phyloP scores from a whole-genome alignment of 768 basidiomycete species.

The Royoungia palumana region DNA sequence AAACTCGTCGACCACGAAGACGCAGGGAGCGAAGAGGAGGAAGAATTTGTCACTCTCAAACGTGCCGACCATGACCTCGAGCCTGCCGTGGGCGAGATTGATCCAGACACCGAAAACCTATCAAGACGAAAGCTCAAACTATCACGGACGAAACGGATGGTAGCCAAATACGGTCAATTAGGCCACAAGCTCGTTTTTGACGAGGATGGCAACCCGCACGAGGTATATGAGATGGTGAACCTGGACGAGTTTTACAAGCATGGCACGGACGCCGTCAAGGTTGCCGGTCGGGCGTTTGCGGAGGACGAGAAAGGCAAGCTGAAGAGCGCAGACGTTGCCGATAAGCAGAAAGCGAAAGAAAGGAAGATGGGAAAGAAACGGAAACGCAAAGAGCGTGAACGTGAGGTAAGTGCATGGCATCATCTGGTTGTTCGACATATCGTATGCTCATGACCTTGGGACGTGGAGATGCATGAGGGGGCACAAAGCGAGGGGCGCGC shows the following conservation, averaged over 20 bases:
- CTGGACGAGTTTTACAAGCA: slow-evolving; percentile 70
- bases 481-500: slow-evolving; percentile 16
- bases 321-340: slow-evolving; percentile 62
- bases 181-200: slow-evolving; percentile 85
- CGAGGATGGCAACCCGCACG: slow-evolving; percentile 77
- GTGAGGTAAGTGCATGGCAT: slow-evolving; percentile 24
- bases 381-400: slow-evolving; percentile 81
- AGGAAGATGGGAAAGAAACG: slow-evolving; percentile 91
- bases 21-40: slow-evolving; percentile 56
- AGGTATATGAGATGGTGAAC: slow-evolving; percentile 79
- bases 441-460: not conserved
- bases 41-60: slow-evolving; percentile 87
- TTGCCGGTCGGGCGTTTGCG: slow-evolving; percentile 66
- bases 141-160: slow-evolving; percentile 67
- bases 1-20: slow-evolving; percentile 76
- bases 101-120: slow-evolving; percentile 45
- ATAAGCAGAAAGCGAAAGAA: slow-evolving; percentile 81
- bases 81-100: slow-evolving; percentile 30
- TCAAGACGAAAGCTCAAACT: slow-evolving; percentile 87
- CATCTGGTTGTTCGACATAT: not conserved
- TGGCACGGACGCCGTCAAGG: slow-evolving; percentile 60
- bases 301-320: slow-evolving; percentile 72
- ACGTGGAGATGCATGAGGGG: slow-evolving; percentile 21
- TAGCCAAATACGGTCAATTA: slow-evolving; percentile 56
- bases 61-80: slow-evolving; percentile 86